A percentile compares a stretch with the other conserved stretches of the same genome.
Conservation (phyloP, 306 rosid genomes). For the Casuarina glauca region DNA sequence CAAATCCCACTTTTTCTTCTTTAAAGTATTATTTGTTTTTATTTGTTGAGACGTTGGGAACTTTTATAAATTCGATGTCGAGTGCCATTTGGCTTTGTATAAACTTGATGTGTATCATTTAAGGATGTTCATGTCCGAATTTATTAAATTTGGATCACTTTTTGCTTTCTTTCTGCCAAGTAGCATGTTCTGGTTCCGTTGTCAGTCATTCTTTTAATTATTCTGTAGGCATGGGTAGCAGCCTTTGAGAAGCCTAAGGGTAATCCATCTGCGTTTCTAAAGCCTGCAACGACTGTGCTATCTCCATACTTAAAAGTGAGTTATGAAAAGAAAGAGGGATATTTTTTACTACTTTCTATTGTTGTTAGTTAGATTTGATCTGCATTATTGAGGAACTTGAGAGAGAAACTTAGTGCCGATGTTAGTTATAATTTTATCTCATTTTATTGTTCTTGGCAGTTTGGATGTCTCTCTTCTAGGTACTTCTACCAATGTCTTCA, state of each 20-base stretch:
- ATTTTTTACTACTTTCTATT: conserved; percentile 14
- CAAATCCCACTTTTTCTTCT: neutral
- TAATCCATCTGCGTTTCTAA: conserved; percentile 79
- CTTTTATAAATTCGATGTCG: neutral
- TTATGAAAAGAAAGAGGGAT: conserved; percentile 17
- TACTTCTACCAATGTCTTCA: conserved; percentile 80
- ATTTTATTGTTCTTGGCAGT: conserved; percentile 54
- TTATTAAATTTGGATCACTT: conserved; percentile 1
- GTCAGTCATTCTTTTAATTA: conserved; percentile 8
- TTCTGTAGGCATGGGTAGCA: conserved; percentile 75
- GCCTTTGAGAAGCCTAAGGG: conserved; percentile 94
- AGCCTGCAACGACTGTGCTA: conserved; percentile 83
- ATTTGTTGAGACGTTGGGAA: neutral
- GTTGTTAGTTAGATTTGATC: conserved; percentile 4
- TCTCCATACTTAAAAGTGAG: conserved; percentile 95
- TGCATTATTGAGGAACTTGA: neutral
- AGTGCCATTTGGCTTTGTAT: neutral
- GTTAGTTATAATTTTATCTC: neutral
- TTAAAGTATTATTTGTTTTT: neutral
- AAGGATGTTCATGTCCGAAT: conserved; percentile 18
- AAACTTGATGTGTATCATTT: conserved; percentile 21
- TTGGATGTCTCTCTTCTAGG: conserved; percentile 92
- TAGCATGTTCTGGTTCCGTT: conserved; percentile 20
- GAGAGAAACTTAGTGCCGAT: neutral
- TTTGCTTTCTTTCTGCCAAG: neutral